These are phyloP conservation scores for Rhodamnia argentea DNA, from an alignment of 345 rosid species.

Conservation along the genomic window DNA sequence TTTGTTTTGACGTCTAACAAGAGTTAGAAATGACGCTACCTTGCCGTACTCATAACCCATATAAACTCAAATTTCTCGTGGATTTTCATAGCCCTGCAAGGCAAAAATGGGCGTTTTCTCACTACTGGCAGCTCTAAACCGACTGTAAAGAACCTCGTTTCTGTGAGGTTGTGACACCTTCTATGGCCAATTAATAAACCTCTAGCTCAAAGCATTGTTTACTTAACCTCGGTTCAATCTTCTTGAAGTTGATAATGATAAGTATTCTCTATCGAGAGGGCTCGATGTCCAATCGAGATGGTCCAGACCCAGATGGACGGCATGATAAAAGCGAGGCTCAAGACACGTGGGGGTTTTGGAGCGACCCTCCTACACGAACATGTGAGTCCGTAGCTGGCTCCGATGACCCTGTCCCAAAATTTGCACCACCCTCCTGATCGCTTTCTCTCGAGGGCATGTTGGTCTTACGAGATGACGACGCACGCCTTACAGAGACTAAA, in stretches of 20 bases:
- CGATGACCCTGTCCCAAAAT: neutral
- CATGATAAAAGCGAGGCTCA: neutral
- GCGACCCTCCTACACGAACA: neutral
- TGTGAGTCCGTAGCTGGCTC: neutral
- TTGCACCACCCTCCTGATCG: neutral
- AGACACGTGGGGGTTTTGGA: conserved; percentile 2
- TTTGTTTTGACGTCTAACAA: neutral
- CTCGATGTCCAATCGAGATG: neutral
- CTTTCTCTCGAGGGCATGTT: neutral
- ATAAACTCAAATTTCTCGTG: neutral
- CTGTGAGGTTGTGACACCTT: neutral
- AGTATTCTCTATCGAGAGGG: neutral
- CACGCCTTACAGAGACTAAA: neutral
- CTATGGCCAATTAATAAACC: neutral
- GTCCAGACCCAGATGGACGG: neutral
- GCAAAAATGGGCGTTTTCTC: neutral
- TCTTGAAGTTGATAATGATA: neutral
- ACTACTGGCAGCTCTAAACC: neutral
- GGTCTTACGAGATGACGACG: neutral
- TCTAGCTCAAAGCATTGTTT: neutral
- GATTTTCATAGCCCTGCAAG: too few relatives aligned
- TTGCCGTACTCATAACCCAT: neutral
- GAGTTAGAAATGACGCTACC: neutral
- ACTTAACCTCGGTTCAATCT: neutral
- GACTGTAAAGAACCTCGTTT: neutral